phyloP scores from a whole-genome alignment of 768 basidiomycete genomes.

The Mycena galericulata region DNA sequence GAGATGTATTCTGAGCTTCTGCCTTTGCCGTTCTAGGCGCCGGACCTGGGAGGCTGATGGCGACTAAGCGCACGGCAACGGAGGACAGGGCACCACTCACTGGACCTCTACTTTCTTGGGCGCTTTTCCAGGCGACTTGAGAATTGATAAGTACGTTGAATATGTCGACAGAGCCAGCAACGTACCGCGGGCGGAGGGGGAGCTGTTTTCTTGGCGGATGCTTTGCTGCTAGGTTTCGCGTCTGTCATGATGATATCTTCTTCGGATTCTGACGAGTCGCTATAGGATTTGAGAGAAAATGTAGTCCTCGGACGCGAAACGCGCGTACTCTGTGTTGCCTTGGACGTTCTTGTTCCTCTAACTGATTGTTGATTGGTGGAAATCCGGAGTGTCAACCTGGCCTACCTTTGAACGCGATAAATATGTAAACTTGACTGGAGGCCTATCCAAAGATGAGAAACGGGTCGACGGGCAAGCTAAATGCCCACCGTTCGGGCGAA shows the following conservation, averaged over 20 bases:
- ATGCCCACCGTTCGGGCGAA: conserved; percentile 12
- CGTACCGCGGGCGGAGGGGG: conserved; percentile 23
- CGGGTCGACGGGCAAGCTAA: neutral
- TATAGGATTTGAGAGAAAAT: neutral
- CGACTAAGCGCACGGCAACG: conserved; percentile 1
- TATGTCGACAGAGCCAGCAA: neutral
- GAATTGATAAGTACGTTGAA: neutral
- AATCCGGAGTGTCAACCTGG: neutral
- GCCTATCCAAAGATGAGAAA: conserved; percentile 9
- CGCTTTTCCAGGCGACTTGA: conserved; percentile 32
- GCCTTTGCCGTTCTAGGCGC: conserved; percentile 36
- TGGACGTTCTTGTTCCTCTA: conserved; percentile 14
- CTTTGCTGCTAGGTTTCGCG: conserved; percentile 19
- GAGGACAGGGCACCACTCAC: conserved; percentile 37
- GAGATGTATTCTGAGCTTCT: conserved; percentile 23
- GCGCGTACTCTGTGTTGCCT: conserved; percentile 17
- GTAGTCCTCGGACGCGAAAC: conserved; percentile 17
- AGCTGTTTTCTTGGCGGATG: conserved; percentile 21
- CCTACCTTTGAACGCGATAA: conserved; percentile 30
- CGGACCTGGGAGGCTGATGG: conserved; percentile 40
- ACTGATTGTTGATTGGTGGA: neutral
- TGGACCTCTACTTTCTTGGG: conserved; percentile 49
- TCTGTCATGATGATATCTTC: conserved; percentile 28
- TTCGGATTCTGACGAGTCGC: conserved; percentile 19
- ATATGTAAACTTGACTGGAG: conserved; percentile 27